phyloP scores from a whole-genome alignment of 2,329 filamentous ascomycete genomes.

The Ophiosphaerella herpotricha region DNA sequence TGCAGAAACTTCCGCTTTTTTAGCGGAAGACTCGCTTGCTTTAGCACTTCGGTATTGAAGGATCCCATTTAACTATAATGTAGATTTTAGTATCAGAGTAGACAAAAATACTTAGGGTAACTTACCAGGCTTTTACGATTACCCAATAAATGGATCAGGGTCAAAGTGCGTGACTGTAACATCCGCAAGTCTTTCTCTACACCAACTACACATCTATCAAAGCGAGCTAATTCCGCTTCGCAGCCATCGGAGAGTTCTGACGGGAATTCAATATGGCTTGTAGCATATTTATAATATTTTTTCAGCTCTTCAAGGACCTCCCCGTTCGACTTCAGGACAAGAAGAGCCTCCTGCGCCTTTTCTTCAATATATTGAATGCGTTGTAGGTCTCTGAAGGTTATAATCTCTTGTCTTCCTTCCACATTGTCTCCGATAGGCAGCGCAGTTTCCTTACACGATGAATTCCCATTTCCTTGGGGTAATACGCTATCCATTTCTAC shows the following conservation, averaged over 20 bases:
- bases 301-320: constrained; percentile 32
- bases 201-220: constrained; percentile 10
- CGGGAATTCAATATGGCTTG: constrained; percentile 7
- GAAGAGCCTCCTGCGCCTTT: constrained; percentile 41
- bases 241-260: constrained; percentile 7
- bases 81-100: not conserved
- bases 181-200: constrained; percentile 19
- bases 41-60: constrained; percentile 42
- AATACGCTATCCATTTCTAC: no score
- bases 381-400: constrained; percentile 40
- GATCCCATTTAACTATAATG: constrained; percentile 37
- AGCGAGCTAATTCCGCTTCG: constrained; percentile 9
- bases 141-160: constrained; percentile 15
- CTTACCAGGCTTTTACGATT: constrained; percentile 28
- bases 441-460: no score
- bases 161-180: constrained; percentile 18
- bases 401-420: constrained; percentile 9
- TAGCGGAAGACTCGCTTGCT: constrained; percentile 29
- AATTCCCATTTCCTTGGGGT: no score
- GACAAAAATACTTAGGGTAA: not conserved
- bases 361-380: constrained; percentile 43
- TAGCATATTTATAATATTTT: constrained; percentile 15
- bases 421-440: no score
- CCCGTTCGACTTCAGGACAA: constrained; percentile 39
- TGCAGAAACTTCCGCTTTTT: constrained; percentile 23